Conservation (phyloP, 257 asterid species). For the Nicotiana attenuata region DNA sequence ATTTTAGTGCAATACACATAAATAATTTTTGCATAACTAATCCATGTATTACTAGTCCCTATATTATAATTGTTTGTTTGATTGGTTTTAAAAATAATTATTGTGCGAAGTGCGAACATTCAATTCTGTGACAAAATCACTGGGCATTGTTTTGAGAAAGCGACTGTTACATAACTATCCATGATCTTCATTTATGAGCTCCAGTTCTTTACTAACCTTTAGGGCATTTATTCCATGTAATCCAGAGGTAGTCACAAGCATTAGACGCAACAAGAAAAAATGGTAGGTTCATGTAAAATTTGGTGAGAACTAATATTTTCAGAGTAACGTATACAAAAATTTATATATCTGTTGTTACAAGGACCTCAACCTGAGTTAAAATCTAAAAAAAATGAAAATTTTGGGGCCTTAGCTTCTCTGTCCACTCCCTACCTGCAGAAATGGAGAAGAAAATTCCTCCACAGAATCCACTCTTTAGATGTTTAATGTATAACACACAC, state of each 20-base stretch:
- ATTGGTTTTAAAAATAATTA: no score
- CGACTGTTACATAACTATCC: no score
- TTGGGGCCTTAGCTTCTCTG: not conserved
- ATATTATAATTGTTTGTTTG: not conserved
- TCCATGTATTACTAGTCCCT: no score
- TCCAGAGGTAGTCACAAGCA: not conserved
- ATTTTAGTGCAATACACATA: no score
- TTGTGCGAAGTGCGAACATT: no score
- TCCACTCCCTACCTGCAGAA: not conserved
- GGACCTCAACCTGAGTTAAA: conserved; percentile 5
- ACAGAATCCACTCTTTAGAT: not conserved
- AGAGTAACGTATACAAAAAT: not conserved
- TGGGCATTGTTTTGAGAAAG: not conserved
- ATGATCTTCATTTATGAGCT: no score
- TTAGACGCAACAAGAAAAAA: not conserved
- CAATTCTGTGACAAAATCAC: no score
- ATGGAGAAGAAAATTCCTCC: conserved; percentile 4
- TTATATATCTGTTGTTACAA: conserved; percentile 3
- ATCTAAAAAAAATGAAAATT: not conserved
- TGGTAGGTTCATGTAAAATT: not conserved
- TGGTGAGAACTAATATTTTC: not conserved
- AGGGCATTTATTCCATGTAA: not conserved
- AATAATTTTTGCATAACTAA: no score
- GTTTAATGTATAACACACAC: conserved; percentile 6
- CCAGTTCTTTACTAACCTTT: no score